Conservation (phyloP, 163 green algal species). For the Chlamydomonas reinhardtii region DNA sequence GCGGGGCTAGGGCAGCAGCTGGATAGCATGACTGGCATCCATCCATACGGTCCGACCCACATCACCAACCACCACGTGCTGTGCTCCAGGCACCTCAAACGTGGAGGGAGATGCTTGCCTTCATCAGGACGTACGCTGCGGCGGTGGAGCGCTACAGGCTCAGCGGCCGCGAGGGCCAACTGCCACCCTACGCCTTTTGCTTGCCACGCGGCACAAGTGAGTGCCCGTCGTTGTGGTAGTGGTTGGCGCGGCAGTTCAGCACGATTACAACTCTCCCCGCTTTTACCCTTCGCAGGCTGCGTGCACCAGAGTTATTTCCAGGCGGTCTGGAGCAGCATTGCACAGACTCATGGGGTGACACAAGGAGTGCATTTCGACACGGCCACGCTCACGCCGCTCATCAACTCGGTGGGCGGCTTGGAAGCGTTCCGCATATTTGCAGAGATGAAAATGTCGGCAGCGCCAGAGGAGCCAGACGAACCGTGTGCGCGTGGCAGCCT, state of each 20-base stretch:
- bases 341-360: conserved; percentile 15
- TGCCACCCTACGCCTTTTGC: conserved; percentile 9
- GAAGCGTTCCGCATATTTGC: conserved; percentile 6
- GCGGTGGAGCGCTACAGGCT: too few relatives aligned
- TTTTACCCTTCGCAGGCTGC: background rate
- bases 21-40: too few relatives aligned
- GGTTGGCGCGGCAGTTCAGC: too few relatives aligned
- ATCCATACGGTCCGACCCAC: too few relatives aligned
- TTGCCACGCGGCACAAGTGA: conserved; percentile 5
- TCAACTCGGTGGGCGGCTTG: background rate
- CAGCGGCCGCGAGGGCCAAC: too few relatives aligned
- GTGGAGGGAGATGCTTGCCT: conserved; percentile 19
- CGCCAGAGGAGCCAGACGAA: conserved; percentile 11
- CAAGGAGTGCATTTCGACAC: conserved; percentile 35
- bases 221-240: background rate
- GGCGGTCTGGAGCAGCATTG: conserved; percentile 20
- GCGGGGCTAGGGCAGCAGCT: background rate
- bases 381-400: background rate
- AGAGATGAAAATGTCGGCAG: background rate
- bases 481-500: conserved; percentile 8
- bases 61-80: too few relatives aligned
- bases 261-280: too few relatives aligned
- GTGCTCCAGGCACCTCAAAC: background rate
- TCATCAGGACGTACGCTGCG: background rate
- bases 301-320: background rate